Evolutionary conservation across 2,329 filamentous ascomycete genomes (phyloP).

Genomic region (Colletotrichum truncatum): DNA sequence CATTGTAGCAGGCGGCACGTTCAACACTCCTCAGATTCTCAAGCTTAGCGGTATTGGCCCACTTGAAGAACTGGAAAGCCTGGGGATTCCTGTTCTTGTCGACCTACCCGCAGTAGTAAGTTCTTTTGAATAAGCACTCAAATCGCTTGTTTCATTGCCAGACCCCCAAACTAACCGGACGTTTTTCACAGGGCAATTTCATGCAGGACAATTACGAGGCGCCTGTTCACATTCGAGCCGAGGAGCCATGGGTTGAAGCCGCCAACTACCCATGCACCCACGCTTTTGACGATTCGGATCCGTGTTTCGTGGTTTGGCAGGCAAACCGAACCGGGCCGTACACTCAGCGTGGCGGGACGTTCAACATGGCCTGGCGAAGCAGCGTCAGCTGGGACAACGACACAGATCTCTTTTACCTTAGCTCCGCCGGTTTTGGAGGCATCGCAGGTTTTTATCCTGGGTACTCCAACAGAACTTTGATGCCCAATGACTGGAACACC

Average conservation of each 20-base stretch:
- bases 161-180: too few species aligned
- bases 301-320: too few species aligned
- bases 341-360: too few species aligned
- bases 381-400: too few species aligned
- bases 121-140: neutral
- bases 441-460: conserved; percentile 16
- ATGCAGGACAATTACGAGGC: conserved; percentile 52
- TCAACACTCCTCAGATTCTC: conserved; percentile 62
- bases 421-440: too few species aligned
- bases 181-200: neutral
- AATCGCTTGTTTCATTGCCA: neutral
- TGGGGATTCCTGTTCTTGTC: conserved; percentile 51
- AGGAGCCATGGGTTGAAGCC: neutral
- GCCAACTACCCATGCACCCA: neutral
- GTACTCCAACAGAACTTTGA: too few species aligned
- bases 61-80: conserved; percentile 44
- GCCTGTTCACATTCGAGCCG: conserved; percentile 24
- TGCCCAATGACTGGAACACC: too few species aligned
- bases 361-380: too few species aligned
- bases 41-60: conserved; percentile 60
- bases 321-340: too few species aligned
- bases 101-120: conserved; percentile 64
- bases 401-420: too few species aligned
- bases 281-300: too few species aligned
- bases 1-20: conserved; percentile 59